A percentile compares a stretch with the other conserved stretches of the same genome.
These are phyloP conservation scores for Thermochaetoides thermophila DNA, from an alignment of 495 filamentous ascomycete genomes.

Conservation along the genomic window DNA sequence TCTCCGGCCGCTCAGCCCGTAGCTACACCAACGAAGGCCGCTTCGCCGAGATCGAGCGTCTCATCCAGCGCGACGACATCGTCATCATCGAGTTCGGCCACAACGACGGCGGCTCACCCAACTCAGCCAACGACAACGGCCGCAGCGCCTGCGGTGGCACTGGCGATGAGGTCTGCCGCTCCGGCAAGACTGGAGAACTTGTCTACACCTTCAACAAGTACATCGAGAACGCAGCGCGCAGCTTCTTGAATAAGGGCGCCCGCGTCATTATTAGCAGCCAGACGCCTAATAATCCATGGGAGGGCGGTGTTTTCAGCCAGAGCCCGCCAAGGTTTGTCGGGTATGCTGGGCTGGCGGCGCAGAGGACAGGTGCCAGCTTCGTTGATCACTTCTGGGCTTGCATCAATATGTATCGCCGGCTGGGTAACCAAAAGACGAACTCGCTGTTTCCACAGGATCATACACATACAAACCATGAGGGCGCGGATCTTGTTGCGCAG, in stretches of 20 bases:
- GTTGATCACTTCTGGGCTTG: conserved; percentile 48
- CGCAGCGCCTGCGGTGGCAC: conserved; percentile 42
- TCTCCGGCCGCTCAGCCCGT: conserved; percentile 44
- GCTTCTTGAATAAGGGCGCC: conserved; percentile 43
- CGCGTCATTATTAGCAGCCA: conserved; percentile 45
- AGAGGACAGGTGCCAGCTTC: conserved; percentile 32
- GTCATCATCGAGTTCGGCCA: conserved; percentile 52
- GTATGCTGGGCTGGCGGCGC: conserved; percentile 39
- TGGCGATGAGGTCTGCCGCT: conserved; percentile 38
- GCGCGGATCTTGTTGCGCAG: conserved; percentile 42
- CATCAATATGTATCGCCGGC: conserved; percentile 33
- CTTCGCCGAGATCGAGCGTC: conserved; percentile 37
- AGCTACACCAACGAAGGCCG: conserved; percentile 46
- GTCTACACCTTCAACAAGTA: conserved; percentile 43
- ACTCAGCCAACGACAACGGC: conserved; percentile 39
- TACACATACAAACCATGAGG: conserved; percentile 47
- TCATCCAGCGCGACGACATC: conserved; percentile 36
- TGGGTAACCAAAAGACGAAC: conserved; percentile 34
- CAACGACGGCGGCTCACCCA: conserved; percentile 48
- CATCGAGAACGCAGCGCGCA: conserved; percentile 37
- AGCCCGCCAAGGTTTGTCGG: conserved; percentile 37
- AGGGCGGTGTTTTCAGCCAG: conserved; percentile 33
- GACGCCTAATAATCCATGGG: conserved; percentile 51
- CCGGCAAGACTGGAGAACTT: conserved; percentile 34
- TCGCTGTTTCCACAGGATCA: conserved; percentile 43